Conservation (phyloP, 1,284 basidiomycete genomes). For the Ceratobasidium sp. region DNA sequence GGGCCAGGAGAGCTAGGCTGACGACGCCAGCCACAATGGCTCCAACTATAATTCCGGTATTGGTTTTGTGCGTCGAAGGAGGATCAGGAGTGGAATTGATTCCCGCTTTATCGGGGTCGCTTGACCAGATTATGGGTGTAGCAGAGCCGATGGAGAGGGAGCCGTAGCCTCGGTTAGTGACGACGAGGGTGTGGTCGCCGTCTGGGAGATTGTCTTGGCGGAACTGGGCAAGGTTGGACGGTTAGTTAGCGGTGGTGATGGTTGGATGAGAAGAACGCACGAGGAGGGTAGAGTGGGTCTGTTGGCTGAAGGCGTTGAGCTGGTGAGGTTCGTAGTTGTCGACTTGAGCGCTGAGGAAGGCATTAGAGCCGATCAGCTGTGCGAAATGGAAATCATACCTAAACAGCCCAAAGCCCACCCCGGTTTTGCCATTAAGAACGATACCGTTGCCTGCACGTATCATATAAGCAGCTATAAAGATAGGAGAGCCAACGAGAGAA, state of each 20-base stretch:
- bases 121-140: constrained; percentile 23
- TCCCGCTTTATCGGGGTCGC: neutral
- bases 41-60: neutral
- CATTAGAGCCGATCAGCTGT: neutral
- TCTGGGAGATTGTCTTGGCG: constrained; percentile 20
- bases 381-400: neutral
- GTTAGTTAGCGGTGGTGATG: no score
- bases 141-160: constrained; percentile 23
- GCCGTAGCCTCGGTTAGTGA: constrained; percentile 14
- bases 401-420: constrained; percentile 14
- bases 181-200: constrained; percentile 20
- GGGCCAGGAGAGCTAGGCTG: neutral
- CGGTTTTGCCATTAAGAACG: constrained; percentile 14
- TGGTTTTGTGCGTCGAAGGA: neutral
- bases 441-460: constrained; percentile 22
- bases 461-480: no score
- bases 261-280: neutral
- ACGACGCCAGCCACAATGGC: constrained; percentile 11
- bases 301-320: constrained; percentile 23
- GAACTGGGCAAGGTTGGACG: constrained; percentile 18
- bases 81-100: neutral
- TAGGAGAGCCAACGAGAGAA: neutral
- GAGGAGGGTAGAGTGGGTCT: constrained; percentile 25
- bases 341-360: constrained; percentile 28
- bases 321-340: neutral